Conservation (phyloP, 495 filamentous ascomycete species). For the Bryoglossum gracile region DNA sequence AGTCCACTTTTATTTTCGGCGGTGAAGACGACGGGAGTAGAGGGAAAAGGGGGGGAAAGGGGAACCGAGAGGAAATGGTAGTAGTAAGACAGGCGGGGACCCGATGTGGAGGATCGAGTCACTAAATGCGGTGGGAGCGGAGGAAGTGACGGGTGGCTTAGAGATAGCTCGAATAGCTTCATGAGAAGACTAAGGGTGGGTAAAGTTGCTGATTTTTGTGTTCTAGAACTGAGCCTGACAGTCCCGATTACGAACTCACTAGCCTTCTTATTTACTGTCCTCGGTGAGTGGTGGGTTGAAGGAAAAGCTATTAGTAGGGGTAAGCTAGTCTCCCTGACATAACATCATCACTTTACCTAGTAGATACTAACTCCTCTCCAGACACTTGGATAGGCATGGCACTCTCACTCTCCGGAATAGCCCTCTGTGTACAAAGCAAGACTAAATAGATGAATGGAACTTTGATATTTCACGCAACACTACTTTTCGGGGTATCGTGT, state of each 20-base stretch:
- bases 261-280: slow-evolving; percentile 89
- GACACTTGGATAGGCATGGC: slow-evolving; percentile 89
- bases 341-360: neutral
- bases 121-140: too few relatives aligned
- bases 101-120: too few relatives aligned
- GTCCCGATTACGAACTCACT: slow-evolving; percentile 92
- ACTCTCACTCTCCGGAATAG: slow-evolving; percentile 76
- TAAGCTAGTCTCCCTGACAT: slow-evolving; percentile 28
- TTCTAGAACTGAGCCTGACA: slow-evolving; percentile 82
- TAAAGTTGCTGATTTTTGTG: neutral
- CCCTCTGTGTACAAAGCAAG: slow-evolving; percentile 72
- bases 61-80: neutral
- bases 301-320: slow-evolving; percentile 76
- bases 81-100: too few relatives aligned
- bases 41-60: neutral
- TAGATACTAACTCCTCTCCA: slow-evolving; percentile 21
- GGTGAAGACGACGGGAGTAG: neutral
- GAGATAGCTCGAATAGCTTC: too few relatives aligned
- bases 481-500: neutral
- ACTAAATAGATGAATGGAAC: slow-evolving; percentile 15
- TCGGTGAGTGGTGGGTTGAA: slow-evolving; percentile 94
- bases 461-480: neutral
- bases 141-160: too few relatives aligned
- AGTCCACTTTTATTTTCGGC: slow-evolving; percentile 28
- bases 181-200: neutral